Evolutionary conservation across 2,329 filamentous ascomycete genomes (phyloP), one percentile per base, ranked within the genome.

Genomic region (Monosporascus sp.): DNA sequence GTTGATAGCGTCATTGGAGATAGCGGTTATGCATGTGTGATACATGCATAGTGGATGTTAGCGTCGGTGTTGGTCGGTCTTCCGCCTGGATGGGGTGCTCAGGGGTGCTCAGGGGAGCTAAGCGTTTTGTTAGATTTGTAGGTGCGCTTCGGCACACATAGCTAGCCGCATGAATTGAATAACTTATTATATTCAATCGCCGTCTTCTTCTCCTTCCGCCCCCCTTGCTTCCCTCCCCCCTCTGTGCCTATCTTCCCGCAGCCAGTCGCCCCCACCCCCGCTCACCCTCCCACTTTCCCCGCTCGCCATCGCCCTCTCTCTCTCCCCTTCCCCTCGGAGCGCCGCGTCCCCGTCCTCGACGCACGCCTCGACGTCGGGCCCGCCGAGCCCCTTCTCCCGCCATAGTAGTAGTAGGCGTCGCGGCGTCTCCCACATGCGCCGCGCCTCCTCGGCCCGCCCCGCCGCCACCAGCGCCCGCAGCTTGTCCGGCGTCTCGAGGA

Each of bases 391-490:
- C 57, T 73, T 72, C 47, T 80, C 75, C 57, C 72, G 76, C 83
- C 83, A 85, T 25, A 70, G 62, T 51, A 75, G 65, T 3, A 85
- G 67, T 56, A 85, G 62, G 56, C 68, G 68, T 56, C 77, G 71
- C 34, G 81, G 79, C 67, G 77, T 69, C 61, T 75, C 74, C 81
- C 82, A 85, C 56, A 79, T 74, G 53, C 69, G 69, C 60, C 74
- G 76, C 2, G 88, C 87, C 54, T 85, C 82, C 20, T 84, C 80
- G 36, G 74, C 62, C 58, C 76, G 81, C 27, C 85, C 88, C 49
- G 83, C 77, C 8, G 69, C 72, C 15, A 88, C 74, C 54, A 91
- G 70, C 36, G 64, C 65, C 54, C 79, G 75, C 56, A 93, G 65
- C 60, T 80, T 75, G 36, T 75, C 77, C 41, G 86, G 86, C 3